Conservation (phyloP, 345 rosid genomes). For the Eucalyptus cloeziana region DNA sequence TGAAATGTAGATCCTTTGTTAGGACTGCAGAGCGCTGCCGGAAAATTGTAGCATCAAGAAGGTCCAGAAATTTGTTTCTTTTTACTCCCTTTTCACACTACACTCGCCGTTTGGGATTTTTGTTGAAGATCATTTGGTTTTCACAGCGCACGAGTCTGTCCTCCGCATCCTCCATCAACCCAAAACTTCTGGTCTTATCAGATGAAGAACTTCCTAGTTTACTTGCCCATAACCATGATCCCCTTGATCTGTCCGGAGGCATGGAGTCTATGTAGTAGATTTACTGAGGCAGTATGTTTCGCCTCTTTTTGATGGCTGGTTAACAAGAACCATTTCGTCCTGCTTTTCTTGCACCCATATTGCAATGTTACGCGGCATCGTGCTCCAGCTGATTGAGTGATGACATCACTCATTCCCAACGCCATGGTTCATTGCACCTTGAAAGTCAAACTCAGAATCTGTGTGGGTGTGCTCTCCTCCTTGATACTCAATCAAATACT, state of each 20-base stretch:
- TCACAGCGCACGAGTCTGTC: rapidly evolving
- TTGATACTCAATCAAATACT: neutral
- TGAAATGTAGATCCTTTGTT: neutral
- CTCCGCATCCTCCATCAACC: neutral
- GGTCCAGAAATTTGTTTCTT: rapidly evolving
- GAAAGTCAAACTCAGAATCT: neutral
- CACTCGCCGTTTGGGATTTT: rapidly evolving
- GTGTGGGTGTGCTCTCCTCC: neutral
- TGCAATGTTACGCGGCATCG: rapidly evolving
- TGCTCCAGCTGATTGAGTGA: rapidly evolving
- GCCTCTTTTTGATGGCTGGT: neutral
- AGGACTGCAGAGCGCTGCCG: neutral
- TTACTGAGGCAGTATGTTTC: rapidly evolving
- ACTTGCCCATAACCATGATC: neutral
- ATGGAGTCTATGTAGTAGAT: neutral
- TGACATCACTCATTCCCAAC: rapidly evolving
- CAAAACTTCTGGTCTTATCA: neutral
- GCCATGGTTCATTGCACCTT: neutral
- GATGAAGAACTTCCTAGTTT: neutral
- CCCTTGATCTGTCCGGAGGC: neutral
- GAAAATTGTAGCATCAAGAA: rapidly evolving
- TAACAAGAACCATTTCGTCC: neutral
- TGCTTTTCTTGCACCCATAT: rapidly evolving
- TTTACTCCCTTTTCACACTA: neutral
- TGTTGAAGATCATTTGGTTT: rapidly evolving